Evolutionary conservation across 1,284 basidiomycete genomes (phyloP), one percentile per base, ranked within the genome.

Genomic region (Sanguinoderma infundibulare): DNA sequence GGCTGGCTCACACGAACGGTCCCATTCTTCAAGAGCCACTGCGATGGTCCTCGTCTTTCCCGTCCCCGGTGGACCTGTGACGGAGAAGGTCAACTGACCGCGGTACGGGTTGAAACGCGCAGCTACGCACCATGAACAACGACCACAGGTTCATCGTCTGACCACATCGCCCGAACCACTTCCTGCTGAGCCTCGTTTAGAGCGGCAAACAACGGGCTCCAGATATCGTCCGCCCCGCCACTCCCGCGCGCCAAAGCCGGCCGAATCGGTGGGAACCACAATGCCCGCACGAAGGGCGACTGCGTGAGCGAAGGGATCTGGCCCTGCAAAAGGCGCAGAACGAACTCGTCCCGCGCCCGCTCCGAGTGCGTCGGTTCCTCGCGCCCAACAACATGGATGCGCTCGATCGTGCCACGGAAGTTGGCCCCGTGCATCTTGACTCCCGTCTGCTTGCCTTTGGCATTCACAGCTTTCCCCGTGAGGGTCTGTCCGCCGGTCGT

Each of bases 31-130:
- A 56, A 57, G 15, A 67, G 42, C 63, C 65, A 72, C 73, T 1
- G 75, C 70, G 47, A 78, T 78, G 0, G 75, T 74, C 5, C 71
- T 72, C 1, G 76, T 78, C 60, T 78, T 78, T 0, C 77, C 71
- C 44, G 71, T 68, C 28, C 66, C 65, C 20, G 63, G 64, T 44
- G 68, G 69, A 26, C 70, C 55, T 63, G 47, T 7, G n/a, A 9
- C 5, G 28, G 2, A 10, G 39, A 3, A 39, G 22, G n/a, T n/a
- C n/a, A n/a, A n/a, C n/a, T n/a, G n/a, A n/a, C n/a, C n/a, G n/a
- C n/a, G n/a, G n/a, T n/a, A n/a, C n/a, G n/a, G n/a, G n/a, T n/a
- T n/a, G 17, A 0, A 30, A 15, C 20, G 4, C 9, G 15, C n/a
- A 22, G 22, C 22, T 7, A 61, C 60, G 26, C 22, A 57, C 60